Conservation (phyloP, 441 rosid species). For the Hura crepitans region DNA sequence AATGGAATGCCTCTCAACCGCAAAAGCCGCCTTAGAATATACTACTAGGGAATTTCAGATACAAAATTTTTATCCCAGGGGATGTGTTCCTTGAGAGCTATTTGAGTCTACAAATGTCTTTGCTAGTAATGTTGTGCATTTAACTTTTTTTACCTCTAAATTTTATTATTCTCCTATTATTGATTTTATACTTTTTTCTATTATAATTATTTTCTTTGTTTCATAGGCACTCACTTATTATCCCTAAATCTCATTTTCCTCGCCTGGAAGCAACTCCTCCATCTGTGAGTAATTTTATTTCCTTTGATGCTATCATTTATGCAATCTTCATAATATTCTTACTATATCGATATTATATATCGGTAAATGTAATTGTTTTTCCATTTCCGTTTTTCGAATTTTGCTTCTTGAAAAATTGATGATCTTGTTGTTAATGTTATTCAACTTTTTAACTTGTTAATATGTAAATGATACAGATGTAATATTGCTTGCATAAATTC, state of each 20-base stretch:
- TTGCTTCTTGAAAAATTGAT: background rate
- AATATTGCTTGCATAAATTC: background rate
- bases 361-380: background rate
- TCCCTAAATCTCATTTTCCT: slow-evolving; percentile 79
- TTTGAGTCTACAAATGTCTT: too few relatives aligned
- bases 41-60: background rate
- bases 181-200: background rate
- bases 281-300: slow-evolving; percentile 53
- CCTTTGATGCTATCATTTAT: slow-evolving; percentile 2
- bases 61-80: too few relatives aligned
- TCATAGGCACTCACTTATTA: slow-evolving; percentile 82
- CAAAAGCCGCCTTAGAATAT: background rate
- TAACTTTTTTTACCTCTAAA: background rate
- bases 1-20: background rate
- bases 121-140: background rate
- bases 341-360: background rate
- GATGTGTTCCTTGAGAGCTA: too few relatives aligned
- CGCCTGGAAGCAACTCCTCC: slow-evolving; percentile 81
- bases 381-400: background rate
- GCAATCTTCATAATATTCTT: background rate
- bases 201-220: slow-evolving; percentile 5
- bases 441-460: background rate
- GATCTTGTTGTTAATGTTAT: background rate
- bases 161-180: slow-evolving; percentile 4
- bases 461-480: background rate